Base-by-base conservation (phyloP, 495 filamentous ascomycete genomes). In the Hypoxylon lienhwacheense region DNA sequence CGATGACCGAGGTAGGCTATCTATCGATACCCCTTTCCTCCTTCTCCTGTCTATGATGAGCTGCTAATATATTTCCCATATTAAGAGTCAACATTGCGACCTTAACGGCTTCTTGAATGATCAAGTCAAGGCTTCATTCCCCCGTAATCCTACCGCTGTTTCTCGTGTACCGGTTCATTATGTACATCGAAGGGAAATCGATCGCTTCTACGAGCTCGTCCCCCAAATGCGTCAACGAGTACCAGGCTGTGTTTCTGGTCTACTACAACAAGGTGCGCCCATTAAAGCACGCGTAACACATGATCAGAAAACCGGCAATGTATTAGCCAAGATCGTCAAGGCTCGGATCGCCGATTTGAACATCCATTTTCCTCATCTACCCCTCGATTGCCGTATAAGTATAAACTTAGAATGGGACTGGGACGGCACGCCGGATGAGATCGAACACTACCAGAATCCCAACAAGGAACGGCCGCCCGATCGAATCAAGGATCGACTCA, bases 391-490 rank as follows among this genome's bases (percentile, higher is more conserved):
- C 74, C 84, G 92, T 15, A 83, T 97, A 54, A 91, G 88, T 56
- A 81, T 96, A 59, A 96, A 91, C 61, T 76, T 96, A 4, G 92
- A 97, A 80, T 90, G 90, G 82, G 81, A 83, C 37, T 92, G 85
- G 70, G 78, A 85, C n/a, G 87, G 89, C 1, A 76, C 88, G 11
- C 56, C 85, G 7, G 69, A 77, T 46, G 73, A 81, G 35, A 71
- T 89, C 1, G 69, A 77, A 36, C 53, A 66, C 64, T 53, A 47
- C 16, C 63, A 66, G 28, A 52, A 67, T 11, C 59, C 69, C 3
- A 68, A 68, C 32, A 68, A 72, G 4, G 76, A 79, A 44, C 71
- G 75, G 4, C 59, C 65, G 6, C 78, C 81, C 2, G 82, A 87
- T 48, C 82, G 91, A 6, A 85, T 80, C 47, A 97, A 97, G 69